Percentiles rank a stretch among this genome's conserved stretches.
These are phyloP conservation scores for Claviceps sp. DNA, from an alignment of 2,329 filamentous ascomycete genomes.

Conservation along the genomic window DNA sequence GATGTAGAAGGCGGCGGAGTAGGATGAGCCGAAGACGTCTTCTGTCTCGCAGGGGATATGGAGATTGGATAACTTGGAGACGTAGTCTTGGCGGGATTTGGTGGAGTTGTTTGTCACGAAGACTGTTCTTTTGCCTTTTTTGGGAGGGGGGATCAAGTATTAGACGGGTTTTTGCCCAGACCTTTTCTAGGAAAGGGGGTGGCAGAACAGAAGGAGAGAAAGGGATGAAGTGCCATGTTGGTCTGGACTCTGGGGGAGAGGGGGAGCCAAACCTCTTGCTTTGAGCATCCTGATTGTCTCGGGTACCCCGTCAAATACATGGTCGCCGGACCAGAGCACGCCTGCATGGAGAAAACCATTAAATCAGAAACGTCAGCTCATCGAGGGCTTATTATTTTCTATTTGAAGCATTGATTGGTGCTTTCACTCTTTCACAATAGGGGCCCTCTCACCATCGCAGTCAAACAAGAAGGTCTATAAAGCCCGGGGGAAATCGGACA, in stretches of 20 bases:
- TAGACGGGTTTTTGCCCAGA: too few relatives aligned
- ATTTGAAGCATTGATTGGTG: too few relatives aligned
- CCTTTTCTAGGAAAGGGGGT: background rate
- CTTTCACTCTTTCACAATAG: background rate
- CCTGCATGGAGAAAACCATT: constrained; percentile 34
- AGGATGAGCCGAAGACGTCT: constrained; percentile 91
- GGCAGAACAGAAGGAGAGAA: background rate
- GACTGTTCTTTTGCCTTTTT: constrained; percentile 70
- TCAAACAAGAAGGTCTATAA: constrained; percentile 63
- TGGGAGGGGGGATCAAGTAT: background rate
- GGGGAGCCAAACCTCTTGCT: constrained; percentile 47
- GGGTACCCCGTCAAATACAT: constrained; percentile 70
- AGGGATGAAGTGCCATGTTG: background rate
- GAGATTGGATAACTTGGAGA: constrained; percentile 73
- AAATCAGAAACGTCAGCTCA: background rate
- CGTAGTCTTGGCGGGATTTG: constrained; percentile 85
- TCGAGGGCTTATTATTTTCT: too few relatives aligned
- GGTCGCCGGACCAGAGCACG: constrained; percentile 91
- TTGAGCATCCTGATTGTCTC: constrained; percentile 77
- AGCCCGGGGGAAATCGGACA: too few relatives aligned
- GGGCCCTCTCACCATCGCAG: constrained; percentile 66
- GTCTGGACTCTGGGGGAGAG: background rate
- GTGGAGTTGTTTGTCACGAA: constrained; percentile 99
- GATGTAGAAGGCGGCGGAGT: constrained; percentile 93
- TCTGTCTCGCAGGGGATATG: constrained; percentile 70